Evolutionary conservation across 768 basidiomycete species (phyloP), one percentile per base, ranked within the genome.

Genomic region (Dentipellis fragilis): DNA sequence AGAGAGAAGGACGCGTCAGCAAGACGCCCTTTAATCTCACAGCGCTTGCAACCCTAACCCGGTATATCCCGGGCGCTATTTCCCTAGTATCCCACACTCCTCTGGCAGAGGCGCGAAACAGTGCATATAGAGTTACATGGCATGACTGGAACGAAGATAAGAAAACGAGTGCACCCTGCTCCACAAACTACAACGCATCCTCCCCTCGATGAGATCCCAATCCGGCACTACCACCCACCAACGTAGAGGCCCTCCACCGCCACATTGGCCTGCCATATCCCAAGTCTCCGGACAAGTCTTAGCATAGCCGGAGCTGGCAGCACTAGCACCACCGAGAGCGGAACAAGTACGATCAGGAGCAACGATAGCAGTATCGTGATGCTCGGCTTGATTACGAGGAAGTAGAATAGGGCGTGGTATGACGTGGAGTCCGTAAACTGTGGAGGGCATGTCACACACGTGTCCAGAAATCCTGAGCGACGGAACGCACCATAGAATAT

Each of bases 381-480:
- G 34, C 80, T 76, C 2, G 89, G 87, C 66, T 92, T 92, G 73
- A 92, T 83, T 51, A 91, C 86, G 58, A 92, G 77, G 71, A 92
- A 92, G 67, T 92, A 91, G 74, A 92, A 91, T 3, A 92, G 75
- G 0, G 89, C 84, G 71, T 87, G 87, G 68, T 89, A 91, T 16
- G 89, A 87, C 4, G 85, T 87, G 39, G 85, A 72, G 63, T 91
- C 89, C 42, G 84, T 83, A 69, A 91, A 91, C 88, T 89, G 60
- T 17, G 58, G 39, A 11, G 47, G 5, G 9, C 23, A 42, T 42
- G 39, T 10, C 51, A 16, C 38, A 14, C 55, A 62, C 54, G 51
- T 52, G 55, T 38, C 19, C 11, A 45, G 14, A 29, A 29, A 52
- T 52, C 52, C 12, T 17, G 53, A 49, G 35, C 47, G 54, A 52